Evolutionary conservation across 1,284 basidiomycete genomes (phyloP).

Genomic region (Earliella scabrosa): DNA sequence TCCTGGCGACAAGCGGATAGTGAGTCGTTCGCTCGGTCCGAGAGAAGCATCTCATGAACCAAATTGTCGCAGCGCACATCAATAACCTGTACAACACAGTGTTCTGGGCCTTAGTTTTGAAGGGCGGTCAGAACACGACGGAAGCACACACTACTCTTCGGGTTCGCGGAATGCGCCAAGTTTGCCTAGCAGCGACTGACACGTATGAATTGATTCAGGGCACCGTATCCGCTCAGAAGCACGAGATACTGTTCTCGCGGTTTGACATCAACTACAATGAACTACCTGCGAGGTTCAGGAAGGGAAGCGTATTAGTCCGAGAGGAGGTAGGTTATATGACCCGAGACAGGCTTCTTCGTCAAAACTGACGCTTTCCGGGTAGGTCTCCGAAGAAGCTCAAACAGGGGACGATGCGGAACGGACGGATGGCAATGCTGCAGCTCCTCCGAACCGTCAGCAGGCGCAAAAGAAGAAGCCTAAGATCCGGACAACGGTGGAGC

Average conservation of each 20-base stretch:
- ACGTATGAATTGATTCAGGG: slow-evolving; percentile 54
- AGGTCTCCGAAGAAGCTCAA: background rate
- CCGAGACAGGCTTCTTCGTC: background rate
- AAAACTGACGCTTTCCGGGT: background rate
- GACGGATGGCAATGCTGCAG: background rate
- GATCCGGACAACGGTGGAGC: slow-evolving; percentile 47
- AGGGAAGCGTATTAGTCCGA: slow-evolving; percentile 87
- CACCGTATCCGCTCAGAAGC: slow-evolving; percentile 86
- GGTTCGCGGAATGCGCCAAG: slow-evolving; percentile 42
- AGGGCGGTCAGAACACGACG: slow-evolving; percentile 75
- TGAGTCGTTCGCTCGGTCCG: slow-evolving; percentile 46
- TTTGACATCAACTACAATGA: slow-evolving; percentile 92
- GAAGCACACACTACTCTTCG: slow-evolving; percentile 84
- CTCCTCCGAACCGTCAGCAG: background rate
- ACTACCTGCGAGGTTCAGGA: slow-evolving; percentile 76
- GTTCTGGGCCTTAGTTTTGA: slow-evolving; percentile 93
- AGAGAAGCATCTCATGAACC: background rate
- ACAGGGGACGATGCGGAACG: background rate
- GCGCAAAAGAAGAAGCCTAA: slow-evolving; percentile 39
- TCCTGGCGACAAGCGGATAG: slow-evolving; percentile 96
- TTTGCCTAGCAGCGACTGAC: background rate
- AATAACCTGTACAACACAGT: slow-evolving; percentile 98
- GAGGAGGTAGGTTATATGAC: slow-evolving; percentile 40
- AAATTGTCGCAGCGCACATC: slow-evolving; percentile 77
- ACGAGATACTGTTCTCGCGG: slow-evolving; percentile 85